phyloP scores from a whole-genome alignment of 345 rosid species.

The Xanthoceras sorbifolium region DNA sequence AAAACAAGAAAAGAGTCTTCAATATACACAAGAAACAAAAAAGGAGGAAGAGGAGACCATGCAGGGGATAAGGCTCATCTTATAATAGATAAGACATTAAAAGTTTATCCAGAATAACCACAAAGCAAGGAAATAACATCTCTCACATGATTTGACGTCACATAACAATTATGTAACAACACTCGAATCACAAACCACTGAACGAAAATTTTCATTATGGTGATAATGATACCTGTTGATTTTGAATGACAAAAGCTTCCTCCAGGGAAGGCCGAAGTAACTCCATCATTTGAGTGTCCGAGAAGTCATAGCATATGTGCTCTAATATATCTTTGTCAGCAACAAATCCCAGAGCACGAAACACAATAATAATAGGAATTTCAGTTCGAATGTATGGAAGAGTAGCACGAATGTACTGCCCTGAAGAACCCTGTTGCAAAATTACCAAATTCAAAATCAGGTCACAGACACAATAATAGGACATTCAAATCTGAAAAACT shows the following conservation, averaged over 20 bases:
- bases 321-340: conserved; percentile 95
- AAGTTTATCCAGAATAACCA: neutral
- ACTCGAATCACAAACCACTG: neutral
- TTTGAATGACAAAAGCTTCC: conserved; percentile 98
- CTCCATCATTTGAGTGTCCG: conserved; percentile 97
- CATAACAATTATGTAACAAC: neutral
- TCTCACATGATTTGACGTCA: neutral
- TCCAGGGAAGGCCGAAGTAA: conserved; percentile 94
- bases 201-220: neutral
- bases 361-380: conserved; percentile 96
- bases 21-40: neutral
- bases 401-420: conserved; percentile 92
- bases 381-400: conserved; percentile 97
- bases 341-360: conserved; percentile 96
- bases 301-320: conserved; percentile 89
- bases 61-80: neutral
- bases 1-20: neutral
- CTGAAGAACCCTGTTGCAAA: conserved; percentile 81
- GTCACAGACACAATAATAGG: neutral
- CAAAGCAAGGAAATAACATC: neutral
- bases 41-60: neutral
- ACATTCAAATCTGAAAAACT: neutral
- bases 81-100: neutral
- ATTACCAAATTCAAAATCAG: neutral
- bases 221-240: conserved; percentile 67